Conservation (phyloP, 768 basidiomycete genomes). For the Porphyrellus cyaneotinctus region DNA sequence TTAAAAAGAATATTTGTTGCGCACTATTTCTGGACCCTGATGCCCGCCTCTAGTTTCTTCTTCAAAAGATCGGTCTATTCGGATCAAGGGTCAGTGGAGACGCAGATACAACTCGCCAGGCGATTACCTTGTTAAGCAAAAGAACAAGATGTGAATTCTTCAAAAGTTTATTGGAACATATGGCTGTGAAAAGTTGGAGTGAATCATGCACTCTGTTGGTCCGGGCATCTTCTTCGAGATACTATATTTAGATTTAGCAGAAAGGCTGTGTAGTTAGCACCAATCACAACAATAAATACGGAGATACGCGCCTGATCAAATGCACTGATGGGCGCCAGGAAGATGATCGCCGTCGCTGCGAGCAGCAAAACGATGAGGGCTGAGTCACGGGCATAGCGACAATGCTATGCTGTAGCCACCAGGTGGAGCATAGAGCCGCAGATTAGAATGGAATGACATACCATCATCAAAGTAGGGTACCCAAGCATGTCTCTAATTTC, state of each 20-base stretch:
- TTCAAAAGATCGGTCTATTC: conserved; percentile 65
- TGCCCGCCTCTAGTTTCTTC: conserved; percentile 64
- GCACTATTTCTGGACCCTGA: conserved; percentile 72
- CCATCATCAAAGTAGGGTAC: conserved; percentile 84
- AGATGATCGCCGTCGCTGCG: conserved; percentile 78
- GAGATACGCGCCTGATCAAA: conserved; percentile 66
- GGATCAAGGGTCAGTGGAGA: conserved; percentile 7
- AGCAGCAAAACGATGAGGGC: conserved; percentile 6
- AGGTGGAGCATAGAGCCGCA: conserved; percentile 5
- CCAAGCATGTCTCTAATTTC: conserved; percentile 68
- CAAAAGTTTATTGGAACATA: conserved; percentile 73
- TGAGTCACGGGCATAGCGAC: conserved; percentile 10
- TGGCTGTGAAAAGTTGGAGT: conserved; percentile 67
- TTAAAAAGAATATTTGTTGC: conserved; percentile 32
- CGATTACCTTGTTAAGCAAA: conserved; percentile 69
- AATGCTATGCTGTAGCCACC: conserved; percentile 18
- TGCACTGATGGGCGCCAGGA: conserved; percentile 81
- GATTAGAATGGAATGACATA: conserved; percentile 31
- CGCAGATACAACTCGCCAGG: conserved; percentile 3
- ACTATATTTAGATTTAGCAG: conserved; percentile 39
- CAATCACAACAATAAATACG: not conserved
- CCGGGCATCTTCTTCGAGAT: conserved; percentile 75
- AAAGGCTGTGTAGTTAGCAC: conserved; percentile 11
- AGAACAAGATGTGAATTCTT: conserved; percentile 70
- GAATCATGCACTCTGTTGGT: conserved; percentile 82